Evolutionary conservation across 345 rosid species (phyloP).

Genomic region (Citrus mangshanensis): DNA sequence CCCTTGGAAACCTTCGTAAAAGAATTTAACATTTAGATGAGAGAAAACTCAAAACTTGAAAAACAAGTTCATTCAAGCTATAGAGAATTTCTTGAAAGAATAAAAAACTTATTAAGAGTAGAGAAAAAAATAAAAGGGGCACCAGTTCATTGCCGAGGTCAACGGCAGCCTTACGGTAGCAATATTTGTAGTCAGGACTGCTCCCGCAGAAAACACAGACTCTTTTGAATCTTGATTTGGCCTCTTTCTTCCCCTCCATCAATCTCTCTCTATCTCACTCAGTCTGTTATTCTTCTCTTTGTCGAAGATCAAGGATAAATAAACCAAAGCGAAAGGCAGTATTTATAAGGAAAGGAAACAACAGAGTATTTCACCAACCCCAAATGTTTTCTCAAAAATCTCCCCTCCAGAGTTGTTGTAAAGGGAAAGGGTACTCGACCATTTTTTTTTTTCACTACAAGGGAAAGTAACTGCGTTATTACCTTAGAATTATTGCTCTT

Average conservation of each 20-base stretch:
- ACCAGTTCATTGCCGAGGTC: slow-evolving; percentile 84
- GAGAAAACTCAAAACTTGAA: no score
- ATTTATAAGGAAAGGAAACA: not conserved
- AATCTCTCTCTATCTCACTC: not conserved
- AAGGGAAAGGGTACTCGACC: not conserved
- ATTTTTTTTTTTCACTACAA: no score
- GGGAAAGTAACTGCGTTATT: no score
- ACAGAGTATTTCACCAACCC: not conserved
- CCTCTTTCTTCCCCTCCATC: slow-evolving; percentile 23
- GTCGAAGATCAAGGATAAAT: not conserved
- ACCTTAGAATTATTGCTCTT: no score
- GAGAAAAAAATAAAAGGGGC: not conserved
- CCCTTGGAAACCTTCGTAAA: slow-evolving; percentile 41
- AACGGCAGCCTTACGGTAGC: slow-evolving; percentile 73
- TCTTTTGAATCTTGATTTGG: slow-evolving; percentile 55
- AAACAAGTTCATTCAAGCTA: not conserved
- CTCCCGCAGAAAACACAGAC: slow-evolving; percentile 94
- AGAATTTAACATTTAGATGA: not conserved
- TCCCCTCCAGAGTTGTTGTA: no score
- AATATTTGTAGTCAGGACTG: slow-evolving; percentile 63
- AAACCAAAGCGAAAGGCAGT: not conserved
- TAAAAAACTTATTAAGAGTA: not conserved
- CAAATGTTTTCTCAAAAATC: no score
- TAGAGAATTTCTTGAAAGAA: not conserved
- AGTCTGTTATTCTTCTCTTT: not conserved